Conservation (phyloP, 2,329 filamentous ascomycete genomes). For the Grosmannia serpens region DNA sequence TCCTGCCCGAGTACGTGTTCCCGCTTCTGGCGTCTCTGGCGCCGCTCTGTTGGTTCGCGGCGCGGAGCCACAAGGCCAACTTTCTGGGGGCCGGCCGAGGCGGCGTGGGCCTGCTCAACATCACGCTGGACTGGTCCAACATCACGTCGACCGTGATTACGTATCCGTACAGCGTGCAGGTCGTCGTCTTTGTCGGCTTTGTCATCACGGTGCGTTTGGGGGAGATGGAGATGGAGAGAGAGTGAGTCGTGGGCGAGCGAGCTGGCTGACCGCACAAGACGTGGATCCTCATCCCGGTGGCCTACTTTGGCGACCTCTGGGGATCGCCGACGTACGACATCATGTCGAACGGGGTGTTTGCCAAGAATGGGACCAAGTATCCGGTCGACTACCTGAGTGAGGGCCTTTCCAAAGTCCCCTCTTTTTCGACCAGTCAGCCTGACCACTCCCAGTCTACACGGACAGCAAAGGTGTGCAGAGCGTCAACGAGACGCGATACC, state of each 20-base stretch:
- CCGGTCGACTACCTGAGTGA: constrained; percentile 6
- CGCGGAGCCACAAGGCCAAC: constrained; percentile 12
- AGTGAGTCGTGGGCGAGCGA: not conserved
- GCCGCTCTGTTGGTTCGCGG: constrained; percentile 14
- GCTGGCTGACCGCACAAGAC: constrained; percentile 5
- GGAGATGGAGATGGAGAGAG: not conserved
- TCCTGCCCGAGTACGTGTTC: constrained; percentile 12
- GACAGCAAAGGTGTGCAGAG: constrained; percentile 3
- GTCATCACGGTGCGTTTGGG: constrained; percentile 5
- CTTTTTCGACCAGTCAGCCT: not conserved
- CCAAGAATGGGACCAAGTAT: constrained; percentile 11
- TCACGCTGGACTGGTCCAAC: constrained; percentile 14
- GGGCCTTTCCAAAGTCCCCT: not conserved
- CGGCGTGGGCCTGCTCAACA: constrained; percentile 12
- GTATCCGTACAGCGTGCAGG: constrained; percentile 12
- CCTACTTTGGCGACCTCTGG: constrained; percentile 13
- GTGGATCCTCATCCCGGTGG: constrained; percentile 13
- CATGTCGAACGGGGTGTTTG: constrained; percentile 12
- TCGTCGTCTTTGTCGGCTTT: constrained; percentile 12
- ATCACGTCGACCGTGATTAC: constrained; percentile 14
- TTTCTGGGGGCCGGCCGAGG: constrained; percentile 13
- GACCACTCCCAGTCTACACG: constrained; percentile 4
- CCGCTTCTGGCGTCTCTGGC: constrained; percentile 12
- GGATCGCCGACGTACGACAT: constrained; percentile 12
- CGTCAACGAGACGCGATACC: constrained; percentile 12